A percentile compares a stretch with the other conserved stretches of the same genome.
phyloP scores from a whole-genome alignment of 768 basidiomycete species.

The Pholiota conissans region DNA sequence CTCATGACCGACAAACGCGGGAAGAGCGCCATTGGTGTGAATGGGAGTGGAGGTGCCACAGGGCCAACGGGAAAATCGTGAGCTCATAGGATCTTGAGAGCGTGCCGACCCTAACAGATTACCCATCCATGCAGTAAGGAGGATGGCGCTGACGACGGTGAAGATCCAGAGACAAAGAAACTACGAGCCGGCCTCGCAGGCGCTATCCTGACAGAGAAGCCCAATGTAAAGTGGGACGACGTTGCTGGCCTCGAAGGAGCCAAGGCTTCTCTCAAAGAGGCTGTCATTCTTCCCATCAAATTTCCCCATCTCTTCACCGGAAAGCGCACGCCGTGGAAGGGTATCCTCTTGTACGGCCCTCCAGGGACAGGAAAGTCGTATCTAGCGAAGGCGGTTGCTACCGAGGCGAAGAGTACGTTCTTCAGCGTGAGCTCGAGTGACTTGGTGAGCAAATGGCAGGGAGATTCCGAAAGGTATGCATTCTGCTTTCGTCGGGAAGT shows the following conservation, averaged over 20 bases:
- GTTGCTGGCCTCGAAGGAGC: slow-evolving; percentile 95
- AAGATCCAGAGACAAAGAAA: slow-evolving; percentile 95
- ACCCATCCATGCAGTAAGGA: slow-evolving; percentile 32
- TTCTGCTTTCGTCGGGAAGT: neutral
- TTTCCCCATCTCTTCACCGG: slow-evolving; percentile 99
- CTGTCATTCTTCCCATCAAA: slow-evolving; percentile 99
- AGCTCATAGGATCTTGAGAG: slow-evolving; percentile 13
- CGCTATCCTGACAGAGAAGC: slow-evolving; percentile 90
- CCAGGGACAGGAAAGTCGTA: slow-evolving; percentile 98
- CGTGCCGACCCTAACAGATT: neutral
- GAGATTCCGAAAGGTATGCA: slow-evolving; percentile 91
- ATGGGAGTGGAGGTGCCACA: slow-evolving; percentile 41
- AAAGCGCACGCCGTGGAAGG: slow-evolving; percentile 96
- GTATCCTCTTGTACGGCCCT: slow-evolving; percentile 95
- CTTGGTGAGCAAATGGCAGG: slow-evolving; percentile 99
- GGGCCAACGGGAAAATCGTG: slow-evolving; percentile 49
- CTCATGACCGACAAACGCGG: slow-evolving; percentile 63
- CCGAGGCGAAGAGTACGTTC: slow-evolving; percentile 98
- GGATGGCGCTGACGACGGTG: slow-evolving; percentile 61
- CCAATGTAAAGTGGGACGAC: slow-evolving; percentile 98
- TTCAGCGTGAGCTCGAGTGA: slow-evolving; percentile 95
- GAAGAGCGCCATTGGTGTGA: slow-evolving; percentile 48
- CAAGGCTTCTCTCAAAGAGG: slow-evolving; percentile 95
- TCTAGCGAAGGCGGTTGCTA: slow-evolving; percentile 97
- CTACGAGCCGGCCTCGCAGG: slow-evolving; percentile 86